Evolutionary conservation across 768 basidiomycete species (phyloP), one percentile per base, ranked within the genome.

Genomic region (Dentipellis sp.): DNA sequence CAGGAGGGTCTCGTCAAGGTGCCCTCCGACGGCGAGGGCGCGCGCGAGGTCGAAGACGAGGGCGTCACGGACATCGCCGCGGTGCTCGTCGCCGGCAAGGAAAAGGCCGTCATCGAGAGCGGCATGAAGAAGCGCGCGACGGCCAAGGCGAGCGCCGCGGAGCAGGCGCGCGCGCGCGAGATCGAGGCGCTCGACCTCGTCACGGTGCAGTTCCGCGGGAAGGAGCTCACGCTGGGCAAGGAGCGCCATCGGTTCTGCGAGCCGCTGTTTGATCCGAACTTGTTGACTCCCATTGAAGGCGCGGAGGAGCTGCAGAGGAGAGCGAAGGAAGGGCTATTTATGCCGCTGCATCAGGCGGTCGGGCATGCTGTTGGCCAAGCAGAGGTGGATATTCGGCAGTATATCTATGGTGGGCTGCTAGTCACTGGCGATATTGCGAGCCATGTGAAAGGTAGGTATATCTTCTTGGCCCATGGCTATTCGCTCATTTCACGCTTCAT

Each of bases 201-300:
- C 37, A 82, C 83, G 9, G 69, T 91, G 22, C 76, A 86, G 64
- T 92, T 90, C 70, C 77, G 81, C n/a, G 83, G 76, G 10, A 76
- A 79, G 64, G 77, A 81, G 40, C 65, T 94, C 57, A 88, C 86
- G 8, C 63, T 95, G 37, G 93, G 93, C 16, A 90, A 88, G 67
- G 91, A 92, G 65, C 78, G 93, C 37, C 92, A 97, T 74, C 77
- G 89, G 40, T 89, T 94, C 71, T 92, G 90, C 67, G 94, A 95
- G 67, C 91, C 92, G 6, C 74, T 97, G 23, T 94, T 92, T 60
- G 85, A 92, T 65, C 85, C 86, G 2, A 72, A 68, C 3, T 63
- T 91, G 42, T 68, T 91, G 56, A 69, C 71, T 11, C 57, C 58
- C 35, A 50, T 67, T 4, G 53, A 55, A 22, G 63, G 56, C n/a